A percentile compares a stretch with the other conserved stretches of the same genome.
phyloP scores from a whole-genome alignment of 1,139 yeast genomes.

The Insectozyma bohioensis region DNA sequence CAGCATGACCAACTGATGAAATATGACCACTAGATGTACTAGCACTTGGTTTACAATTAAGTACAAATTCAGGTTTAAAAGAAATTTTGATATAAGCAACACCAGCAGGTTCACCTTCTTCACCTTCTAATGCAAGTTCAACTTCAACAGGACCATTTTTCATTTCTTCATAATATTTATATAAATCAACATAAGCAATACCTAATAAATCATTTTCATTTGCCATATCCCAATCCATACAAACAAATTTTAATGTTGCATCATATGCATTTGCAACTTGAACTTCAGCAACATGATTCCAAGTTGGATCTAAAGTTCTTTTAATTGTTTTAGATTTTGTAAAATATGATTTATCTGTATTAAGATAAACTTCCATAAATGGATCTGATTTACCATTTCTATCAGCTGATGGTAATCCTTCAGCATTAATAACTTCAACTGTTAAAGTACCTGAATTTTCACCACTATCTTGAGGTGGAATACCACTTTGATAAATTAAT shows the following conservation, averaged over 20 bases:
- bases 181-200: constrained; percentile 55
- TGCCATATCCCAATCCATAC: constrained; percentile 92
- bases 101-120: constrained; percentile 65
- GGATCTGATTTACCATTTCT: constrained; percentile 94
- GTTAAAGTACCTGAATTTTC: constrained; percentile 73
- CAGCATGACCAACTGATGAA: constrained; percentile 19
- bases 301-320: constrained; percentile 83
- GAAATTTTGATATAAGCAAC: constrained; percentile 54
- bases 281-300: constrained; percentile 67
- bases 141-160: constrained; percentile 48
- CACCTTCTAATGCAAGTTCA: constrained; percentile 54
- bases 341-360: constrained; percentile 56
- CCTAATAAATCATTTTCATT: constrained; percentile 84
- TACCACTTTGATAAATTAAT: constrained; percentile 46
- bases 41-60: constrained; percentile 42
- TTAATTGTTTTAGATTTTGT: constrained; percentile 78
- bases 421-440: constrained; percentile 65
- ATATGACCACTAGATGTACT: constrained; percentile 42
- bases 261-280: constrained; percentile 60
- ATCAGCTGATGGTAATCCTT: constrained; percentile 79
- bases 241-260: constrained; percentile 55
- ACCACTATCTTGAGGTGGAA: constrained; percentile 76
- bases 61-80: constrained; percentile 71
- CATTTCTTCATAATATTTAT: constrained; percentile 52
- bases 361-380: constrained; percentile 64